Evolutionary conservation across 78 protist species (phyloP).

Genomic region (Guillardia theta): DNA sequence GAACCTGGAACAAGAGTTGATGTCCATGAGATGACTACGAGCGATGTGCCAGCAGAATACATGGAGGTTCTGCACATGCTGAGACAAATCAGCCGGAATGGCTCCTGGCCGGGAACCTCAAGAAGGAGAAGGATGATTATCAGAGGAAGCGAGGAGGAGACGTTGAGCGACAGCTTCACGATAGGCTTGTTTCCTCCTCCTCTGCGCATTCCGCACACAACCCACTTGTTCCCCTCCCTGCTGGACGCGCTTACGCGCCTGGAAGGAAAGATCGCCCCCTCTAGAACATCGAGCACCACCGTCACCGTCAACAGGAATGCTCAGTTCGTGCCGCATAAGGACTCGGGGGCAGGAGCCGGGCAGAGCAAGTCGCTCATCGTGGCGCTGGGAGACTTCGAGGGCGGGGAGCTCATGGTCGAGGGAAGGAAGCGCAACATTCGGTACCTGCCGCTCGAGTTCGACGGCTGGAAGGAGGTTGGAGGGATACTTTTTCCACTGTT

Average conservation of each 20-base stretch:
- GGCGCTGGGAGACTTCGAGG: constrained; percentile 9
- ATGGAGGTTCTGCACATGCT: background rate
- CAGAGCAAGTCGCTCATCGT: constrained; percentile 24
- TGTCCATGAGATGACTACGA: too few species aligned
- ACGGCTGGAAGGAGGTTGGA: constrained; percentile 17
- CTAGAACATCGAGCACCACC: background rate
- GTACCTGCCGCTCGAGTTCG: constrained; percentile 27
- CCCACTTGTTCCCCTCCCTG: background rate
- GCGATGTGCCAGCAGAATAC: background rate
- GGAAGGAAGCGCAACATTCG: background rate
- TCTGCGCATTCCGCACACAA: background rate
- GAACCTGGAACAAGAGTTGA: too few species aligned
- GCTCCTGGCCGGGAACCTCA: background rate
- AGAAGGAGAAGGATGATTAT: background rate
- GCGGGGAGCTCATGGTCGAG: constrained; percentile 13
- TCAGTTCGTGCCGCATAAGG: constrained; percentile 13
- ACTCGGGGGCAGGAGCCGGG: constrained; percentile 38
- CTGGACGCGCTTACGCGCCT: background rate
- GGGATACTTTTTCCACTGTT: too few species aligned
- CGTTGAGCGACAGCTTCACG: background rate
- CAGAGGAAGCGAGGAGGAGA: background rate
- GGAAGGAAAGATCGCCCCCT: background rate
- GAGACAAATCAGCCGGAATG: background rate
- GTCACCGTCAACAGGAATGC: constrained; percentile 29
- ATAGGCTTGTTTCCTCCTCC: constrained; percentile 27